Evolutionary conservation across 176 grass and related monocot species (phyloP).

Genomic region (Carex myosuroides): DNA sequence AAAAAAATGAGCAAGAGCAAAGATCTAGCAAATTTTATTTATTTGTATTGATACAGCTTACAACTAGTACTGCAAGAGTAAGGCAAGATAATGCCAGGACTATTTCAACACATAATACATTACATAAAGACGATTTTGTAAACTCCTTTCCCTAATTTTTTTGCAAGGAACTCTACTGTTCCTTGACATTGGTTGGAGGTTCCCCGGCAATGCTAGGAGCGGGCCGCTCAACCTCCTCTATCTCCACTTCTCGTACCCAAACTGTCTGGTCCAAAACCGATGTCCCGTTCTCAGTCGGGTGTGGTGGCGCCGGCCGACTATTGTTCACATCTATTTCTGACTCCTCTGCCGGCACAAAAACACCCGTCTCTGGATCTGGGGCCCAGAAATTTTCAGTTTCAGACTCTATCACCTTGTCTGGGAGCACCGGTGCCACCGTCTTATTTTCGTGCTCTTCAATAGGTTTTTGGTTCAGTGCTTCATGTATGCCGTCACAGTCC

Average conservation of each 20-base stretch:
- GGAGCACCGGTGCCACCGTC: not conserved
- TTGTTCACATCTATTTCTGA: constrained; percentile 1
- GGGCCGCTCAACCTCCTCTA: constrained; percentile 51
- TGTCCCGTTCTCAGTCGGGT: not conserved
- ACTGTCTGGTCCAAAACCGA: constrained; percentile 51
- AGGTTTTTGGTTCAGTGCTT: constrained; percentile 19
- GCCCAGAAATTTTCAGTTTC: constrained; percentile 16
- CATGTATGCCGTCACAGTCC: not conserved
- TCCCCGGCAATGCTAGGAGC: not conserved
- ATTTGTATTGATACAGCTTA: not conserved
- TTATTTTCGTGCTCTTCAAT: constrained; percentile 5
- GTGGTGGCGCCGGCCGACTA: not conserved
- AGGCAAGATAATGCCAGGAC: not conserved
- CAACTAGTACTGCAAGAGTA: not conserved
- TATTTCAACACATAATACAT: not conserved
- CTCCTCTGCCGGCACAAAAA: constrained; percentile 15
- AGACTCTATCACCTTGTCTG: constrained; percentile 1
- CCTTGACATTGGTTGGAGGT: not conserved
- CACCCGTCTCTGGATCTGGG: constrained; percentile 16
- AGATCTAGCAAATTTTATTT: not conserved
- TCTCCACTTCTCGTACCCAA: constrained; percentile 40
- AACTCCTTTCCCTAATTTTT: not conserved
- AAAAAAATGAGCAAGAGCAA: not conserved
- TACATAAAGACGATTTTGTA: not conserved
- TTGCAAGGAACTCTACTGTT: not conserved